Percentiles rank a stretch among this genome's conserved stretches.
Evolutionary conservation across 139 green algal species (phyloP).

Genomic region (Chlamydomonas urium): DNA sequence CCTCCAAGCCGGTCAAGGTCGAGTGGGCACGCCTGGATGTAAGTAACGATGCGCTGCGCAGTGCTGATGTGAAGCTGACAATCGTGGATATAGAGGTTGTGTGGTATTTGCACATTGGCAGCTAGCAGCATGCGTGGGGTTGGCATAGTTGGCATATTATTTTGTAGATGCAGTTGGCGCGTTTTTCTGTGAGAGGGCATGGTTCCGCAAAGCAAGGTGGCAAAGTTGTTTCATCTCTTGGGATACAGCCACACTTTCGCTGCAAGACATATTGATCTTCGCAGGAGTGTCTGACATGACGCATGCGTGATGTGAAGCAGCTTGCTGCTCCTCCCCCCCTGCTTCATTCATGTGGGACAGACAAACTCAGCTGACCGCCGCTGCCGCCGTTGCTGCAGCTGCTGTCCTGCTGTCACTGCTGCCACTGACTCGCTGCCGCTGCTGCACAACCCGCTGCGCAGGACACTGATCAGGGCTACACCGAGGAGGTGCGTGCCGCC

Average conservation of each 20-base stretch:
- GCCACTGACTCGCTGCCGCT: neutral
- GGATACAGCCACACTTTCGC: no score
- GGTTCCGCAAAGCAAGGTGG: no score
- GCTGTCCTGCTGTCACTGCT: neutral
- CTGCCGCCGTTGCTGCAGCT: no score
- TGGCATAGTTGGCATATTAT: conserved; percentile 60
- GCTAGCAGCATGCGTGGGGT: conserved; percentile 26
- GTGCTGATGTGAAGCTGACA: neutral
- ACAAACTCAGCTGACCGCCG: no score
- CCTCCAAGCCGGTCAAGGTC: conserved; percentile 22
- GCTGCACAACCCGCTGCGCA: neutral
- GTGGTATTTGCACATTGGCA: neutral
- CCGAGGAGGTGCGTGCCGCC: neutral
- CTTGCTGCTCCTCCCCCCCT: no score
- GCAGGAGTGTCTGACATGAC: no score
- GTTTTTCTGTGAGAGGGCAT: no score
- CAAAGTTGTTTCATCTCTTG: no score
- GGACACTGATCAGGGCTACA: conserved; percentile 18
- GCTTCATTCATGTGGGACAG: no score
- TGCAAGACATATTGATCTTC: no score
- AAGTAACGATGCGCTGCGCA: neutral
- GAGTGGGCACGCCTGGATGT: conserved; percentile 32
- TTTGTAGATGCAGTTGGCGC: no score
- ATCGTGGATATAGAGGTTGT: neutral
- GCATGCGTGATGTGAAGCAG: no score